phyloP scores from a whole-genome alignment of 2,329 filamentous ascomycete species.

The Cryphonectria japonica region DNA sequence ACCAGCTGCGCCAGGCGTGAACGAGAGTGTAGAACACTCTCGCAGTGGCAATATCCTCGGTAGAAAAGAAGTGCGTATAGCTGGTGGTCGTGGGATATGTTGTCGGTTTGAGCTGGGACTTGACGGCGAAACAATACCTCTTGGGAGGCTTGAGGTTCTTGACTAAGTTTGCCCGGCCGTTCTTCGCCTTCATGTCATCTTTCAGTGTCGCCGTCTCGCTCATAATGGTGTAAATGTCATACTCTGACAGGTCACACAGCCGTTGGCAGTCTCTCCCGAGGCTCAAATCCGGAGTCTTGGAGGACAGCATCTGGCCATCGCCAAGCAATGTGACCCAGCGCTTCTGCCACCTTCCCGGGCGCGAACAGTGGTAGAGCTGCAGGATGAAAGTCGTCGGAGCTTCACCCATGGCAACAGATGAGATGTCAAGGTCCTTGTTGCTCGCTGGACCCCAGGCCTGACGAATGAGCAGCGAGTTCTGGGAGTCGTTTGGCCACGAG shows the following conservation, averaged over 20 bases:
- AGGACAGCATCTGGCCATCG: constrained; percentile 72
- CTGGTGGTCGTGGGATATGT: constrained; percentile 83
- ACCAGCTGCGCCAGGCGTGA: constrained; percentile 90
- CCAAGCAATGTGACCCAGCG: constrained; percentile 73
- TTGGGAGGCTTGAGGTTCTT: constrained; percentile 82
- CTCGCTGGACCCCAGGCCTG: constrained; percentile 60
- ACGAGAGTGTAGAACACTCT: constrained; percentile 71
- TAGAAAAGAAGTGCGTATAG: constrained; percentile 91
- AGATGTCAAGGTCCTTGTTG: constrained; percentile 65
- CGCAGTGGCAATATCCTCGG: constrained; percentile 70
- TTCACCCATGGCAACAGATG: constrained; percentile 61
- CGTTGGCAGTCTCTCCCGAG: constrained; percentile 67
- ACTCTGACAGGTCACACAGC: constrained; percentile 87
- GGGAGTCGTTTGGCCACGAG: constrained; percentile 83
- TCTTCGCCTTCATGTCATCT: constrained; percentile 37
- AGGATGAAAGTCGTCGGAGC: constrained; percentile 71
- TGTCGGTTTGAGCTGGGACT: constrained; percentile 86
- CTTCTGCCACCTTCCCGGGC: constrained; percentile 86
- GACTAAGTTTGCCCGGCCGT: neutral
- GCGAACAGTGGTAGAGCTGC: constrained; percentile 79
- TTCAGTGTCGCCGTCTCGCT: constrained; percentile 3
- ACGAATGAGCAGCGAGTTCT: constrained; percentile 74
- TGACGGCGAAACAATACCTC: constrained; percentile 83
- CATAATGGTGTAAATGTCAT: constrained; percentile 84
- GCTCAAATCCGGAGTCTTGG: constrained; percentile 70